Conservation (phyloP, 176 grass and related monocot genomes). For the Aegilops longissima region DNA sequence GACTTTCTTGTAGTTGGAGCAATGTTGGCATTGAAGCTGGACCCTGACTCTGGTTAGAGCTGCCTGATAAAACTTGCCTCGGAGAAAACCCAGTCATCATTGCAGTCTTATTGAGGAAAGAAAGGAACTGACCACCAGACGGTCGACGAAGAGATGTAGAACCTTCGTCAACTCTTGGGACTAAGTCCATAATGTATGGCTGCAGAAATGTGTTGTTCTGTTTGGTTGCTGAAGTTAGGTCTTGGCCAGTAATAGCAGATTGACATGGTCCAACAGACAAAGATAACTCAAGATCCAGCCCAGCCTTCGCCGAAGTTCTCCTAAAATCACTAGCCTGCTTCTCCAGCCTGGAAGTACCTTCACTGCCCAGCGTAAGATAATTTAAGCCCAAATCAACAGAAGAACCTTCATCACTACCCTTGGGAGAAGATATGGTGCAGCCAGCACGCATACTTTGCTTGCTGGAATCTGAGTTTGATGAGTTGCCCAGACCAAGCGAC, state of each 20-base stretch:
- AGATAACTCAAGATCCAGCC: slow-evolving; percentile 68
- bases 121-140: slow-evolving; percentile 54
- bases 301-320: slow-evolving; percentile 32
- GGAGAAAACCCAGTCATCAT: slow-evolving; percentile 25
- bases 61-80: slow-evolving; percentile 8
- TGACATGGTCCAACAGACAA: slow-evolving; percentile 65
- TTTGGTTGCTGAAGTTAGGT: slow-evolving; percentile 9
- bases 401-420: slow-evolving; percentile 57
- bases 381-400: slow-evolving; percentile 65
- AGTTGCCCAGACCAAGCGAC: slow-evolving; percentile 48
- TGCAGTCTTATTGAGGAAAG: slow-evolving; percentile 46
- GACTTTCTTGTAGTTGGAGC: slow-evolving; percentile 33
- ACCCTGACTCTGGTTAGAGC: slow-evolving; percentile 16
- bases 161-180: slow-evolving; percentile 77
- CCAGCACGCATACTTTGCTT: slow-evolving; percentile 62
- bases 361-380: slow-evolving; percentile 61
- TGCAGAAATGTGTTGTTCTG: slow-evolving; percentile 32
- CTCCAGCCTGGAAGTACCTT: slow-evolving; percentile 42
- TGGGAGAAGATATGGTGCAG: slow-evolving; percentile 59
- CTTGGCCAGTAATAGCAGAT: slow-evolving; percentile 56
- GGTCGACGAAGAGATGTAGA: slow-evolving; percentile 78
- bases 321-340: slow-evolving; percentile 48
- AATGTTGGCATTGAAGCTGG: slow-evolving; percentile 25
- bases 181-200: slow-evolving; percentile 33
- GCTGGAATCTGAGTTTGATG: slow-evolving; percentile 70